Percentiles rank a stretch among this genome's conserved stretches.
Conservation (phyloP, 2,329 filamentous ascomycete species). For the Microsporum ferrugineum region DNA sequence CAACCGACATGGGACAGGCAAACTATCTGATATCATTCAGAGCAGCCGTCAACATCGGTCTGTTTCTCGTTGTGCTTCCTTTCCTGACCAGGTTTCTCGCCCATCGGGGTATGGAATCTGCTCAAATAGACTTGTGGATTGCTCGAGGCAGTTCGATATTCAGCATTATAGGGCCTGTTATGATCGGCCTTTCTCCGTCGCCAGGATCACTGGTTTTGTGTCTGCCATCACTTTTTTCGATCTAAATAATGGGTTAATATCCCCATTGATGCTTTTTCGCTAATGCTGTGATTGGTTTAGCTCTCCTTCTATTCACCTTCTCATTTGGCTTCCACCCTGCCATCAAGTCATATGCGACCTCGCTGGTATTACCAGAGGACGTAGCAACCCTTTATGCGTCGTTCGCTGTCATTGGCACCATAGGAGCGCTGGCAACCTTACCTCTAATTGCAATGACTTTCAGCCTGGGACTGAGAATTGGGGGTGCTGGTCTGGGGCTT, state of each 20-base stretch:
- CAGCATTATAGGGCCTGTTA: background rate
- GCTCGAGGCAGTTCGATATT: slow-evolving; percentile 6
- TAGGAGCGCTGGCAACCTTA: background rate
- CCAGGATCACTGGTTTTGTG: background rate
- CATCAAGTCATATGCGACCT: slow-evolving; percentile 1
- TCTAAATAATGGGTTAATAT: background rate
- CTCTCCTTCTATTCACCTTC: background rate
- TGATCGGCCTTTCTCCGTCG: slow-evolving; percentile 5
- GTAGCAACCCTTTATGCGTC: background rate
- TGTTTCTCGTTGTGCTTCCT: background rate
- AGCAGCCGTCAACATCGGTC: background rate
- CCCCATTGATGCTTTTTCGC: background rate
- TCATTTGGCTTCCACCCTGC: slow-evolving; percentile 1
- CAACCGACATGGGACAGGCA: background rate
- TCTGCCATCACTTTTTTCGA: background rate
- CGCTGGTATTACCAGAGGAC: background rate
- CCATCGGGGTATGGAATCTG: background rate
- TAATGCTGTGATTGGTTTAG: background rate
- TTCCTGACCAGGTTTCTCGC: background rate
- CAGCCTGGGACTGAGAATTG: slow-evolving; percentile 1
- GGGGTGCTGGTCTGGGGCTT: background rate
- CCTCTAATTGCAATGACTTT: slow-evolving; percentile 3
- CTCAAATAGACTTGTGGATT: slow-evolving; percentile 5
- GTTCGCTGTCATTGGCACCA: slow-evolving; percentile 1
- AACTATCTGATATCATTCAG: slow-evolving; percentile 5